phyloP scores from a whole-genome alignment of 495 filamentous ascomycete genomes.

The Aspergillus baeticus region DNA sequence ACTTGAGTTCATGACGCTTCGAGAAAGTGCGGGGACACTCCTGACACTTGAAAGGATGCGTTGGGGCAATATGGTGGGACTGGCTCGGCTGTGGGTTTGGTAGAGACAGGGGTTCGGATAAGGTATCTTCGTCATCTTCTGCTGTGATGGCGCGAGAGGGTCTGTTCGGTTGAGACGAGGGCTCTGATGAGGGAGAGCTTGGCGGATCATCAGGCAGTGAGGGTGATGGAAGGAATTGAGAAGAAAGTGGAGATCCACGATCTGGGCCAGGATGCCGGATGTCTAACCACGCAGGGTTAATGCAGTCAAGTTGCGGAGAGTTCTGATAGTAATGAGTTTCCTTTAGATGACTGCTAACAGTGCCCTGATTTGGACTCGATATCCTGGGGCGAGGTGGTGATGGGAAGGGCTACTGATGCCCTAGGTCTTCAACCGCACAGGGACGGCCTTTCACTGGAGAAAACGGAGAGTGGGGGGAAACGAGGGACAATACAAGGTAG shows the following conservation, averaged over 20 bases:
- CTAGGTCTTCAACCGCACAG: not conserved
- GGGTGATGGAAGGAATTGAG: not conserved
- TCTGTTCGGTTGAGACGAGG: not conserved
- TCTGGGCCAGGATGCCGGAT: not conserved
- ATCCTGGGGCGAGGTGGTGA: not conserved
- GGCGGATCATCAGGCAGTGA: not conserved
- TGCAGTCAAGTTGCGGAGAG: not conserved
- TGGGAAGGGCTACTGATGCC: not conserved
- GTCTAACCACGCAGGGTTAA: conserved; percentile 2
- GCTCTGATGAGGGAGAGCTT: not conserved
- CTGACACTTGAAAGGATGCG: not conserved
- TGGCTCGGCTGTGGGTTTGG: not conserved
- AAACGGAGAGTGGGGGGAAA: not conserved
- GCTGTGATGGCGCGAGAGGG: not conserved
- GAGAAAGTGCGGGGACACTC: not conserved
- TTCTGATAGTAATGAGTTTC: not conserved
- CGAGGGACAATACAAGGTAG: not conserved
- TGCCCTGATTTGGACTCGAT: not conserved
- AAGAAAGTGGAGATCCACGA: not conserved
- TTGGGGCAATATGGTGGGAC: not conserved
- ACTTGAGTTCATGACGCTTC: not conserved
- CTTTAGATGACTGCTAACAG: not conserved
- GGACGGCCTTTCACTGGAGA: not conserved
- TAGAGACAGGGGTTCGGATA: not conserved
- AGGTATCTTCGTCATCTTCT: not conserved